Evolutionary conservation across 352 stramenopile species (phyloP).

Genomic region (Pythium rishiriense): DNA sequence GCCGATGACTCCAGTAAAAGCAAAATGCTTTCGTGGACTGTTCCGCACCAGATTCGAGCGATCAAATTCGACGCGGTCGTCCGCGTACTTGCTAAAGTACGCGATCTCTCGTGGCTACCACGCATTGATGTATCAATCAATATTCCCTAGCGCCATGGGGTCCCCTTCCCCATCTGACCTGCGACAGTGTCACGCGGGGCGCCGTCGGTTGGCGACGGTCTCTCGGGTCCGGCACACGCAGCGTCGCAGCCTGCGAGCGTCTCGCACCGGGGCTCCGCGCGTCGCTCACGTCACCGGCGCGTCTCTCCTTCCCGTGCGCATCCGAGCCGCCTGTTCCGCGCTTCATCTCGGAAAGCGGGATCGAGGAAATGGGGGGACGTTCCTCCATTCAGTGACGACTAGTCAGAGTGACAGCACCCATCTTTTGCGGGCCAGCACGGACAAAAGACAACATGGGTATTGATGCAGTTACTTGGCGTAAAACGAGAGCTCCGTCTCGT

Average conservation of each 20-base stretch:
- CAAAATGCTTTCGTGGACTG: no score
- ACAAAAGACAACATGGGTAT: no score
- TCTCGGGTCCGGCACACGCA: slow-evolving; percentile 25
- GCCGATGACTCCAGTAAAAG: neutral
- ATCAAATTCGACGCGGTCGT: slow-evolving; percentile 52
- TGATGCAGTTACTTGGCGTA: slow-evolving; percentile 80
- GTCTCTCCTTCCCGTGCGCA: slow-evolving; percentile 3
- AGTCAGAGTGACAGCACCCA: neutral
- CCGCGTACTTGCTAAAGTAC: slow-evolving; percentile 59
- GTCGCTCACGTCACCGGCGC: slow-evolving; percentile 1
- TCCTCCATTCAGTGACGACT: neutral
- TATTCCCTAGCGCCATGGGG: neutral
- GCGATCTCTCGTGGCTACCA: slow-evolving; percentile 59
- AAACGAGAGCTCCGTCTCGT: slow-evolving; percentile 74
- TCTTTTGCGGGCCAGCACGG: neutral
- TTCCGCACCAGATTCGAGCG: slow-evolving; percentile 56
- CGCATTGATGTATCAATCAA: neutral
- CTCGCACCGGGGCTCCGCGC: neutral
- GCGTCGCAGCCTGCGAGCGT: neutral
- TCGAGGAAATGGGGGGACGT: no score
- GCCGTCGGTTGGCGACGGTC: neutral
- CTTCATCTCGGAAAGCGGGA: slow-evolving; percentile 10
- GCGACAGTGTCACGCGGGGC: slow-evolving; percentile 23
- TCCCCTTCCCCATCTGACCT: slow-evolving; percentile 5
- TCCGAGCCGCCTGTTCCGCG: neutral